These are phyloP conservation scores for Penicillium canescens DNA, from an alignment of 495 filamentous ascomycete species.

Conservation along the genomic window DNA sequence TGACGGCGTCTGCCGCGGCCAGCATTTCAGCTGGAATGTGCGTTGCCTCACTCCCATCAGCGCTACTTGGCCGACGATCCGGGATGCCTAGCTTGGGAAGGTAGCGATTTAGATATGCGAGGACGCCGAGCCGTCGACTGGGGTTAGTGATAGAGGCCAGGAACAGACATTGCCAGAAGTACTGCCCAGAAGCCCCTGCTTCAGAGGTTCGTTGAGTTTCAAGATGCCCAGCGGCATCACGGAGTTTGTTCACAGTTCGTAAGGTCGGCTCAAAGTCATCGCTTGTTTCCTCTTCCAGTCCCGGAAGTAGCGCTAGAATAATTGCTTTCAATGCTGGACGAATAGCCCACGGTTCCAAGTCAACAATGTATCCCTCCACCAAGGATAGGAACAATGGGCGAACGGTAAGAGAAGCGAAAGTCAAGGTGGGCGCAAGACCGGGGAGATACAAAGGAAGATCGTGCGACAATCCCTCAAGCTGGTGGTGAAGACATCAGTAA, in stretches of 20 bases:
- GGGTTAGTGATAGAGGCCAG: constrained; percentile 87
- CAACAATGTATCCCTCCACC: constrained; percentile 76
- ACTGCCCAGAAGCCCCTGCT: constrained; percentile 69
- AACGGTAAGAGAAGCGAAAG: constrained; percentile 89
- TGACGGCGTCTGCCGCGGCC: constrained; percentile 68
- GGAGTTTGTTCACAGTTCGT: constrained; percentile 74
- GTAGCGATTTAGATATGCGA: constrained; percentile 79
- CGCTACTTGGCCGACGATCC: constrained; percentile 33
- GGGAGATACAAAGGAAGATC: constrained; percentile 89
- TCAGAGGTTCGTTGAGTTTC: constrained; percentile 44
- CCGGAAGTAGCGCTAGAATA: constrained; percentile 81
- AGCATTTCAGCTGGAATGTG: constrained; percentile 30
- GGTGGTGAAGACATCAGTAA: constrained; percentile 12
- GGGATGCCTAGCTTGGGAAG: constrained; percentile 69
- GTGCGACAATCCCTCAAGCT: constrained; percentile 69
- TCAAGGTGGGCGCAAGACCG: constrained; percentile 81
- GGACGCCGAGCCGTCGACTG: constrained; percentile 76
- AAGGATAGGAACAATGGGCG: constrained; percentile 81
- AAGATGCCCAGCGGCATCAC: constrained; percentile 59
- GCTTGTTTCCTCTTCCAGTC: constrained; percentile 91
- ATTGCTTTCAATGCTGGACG: constrained; percentile 88
- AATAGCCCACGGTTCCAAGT: constrained; percentile 65
- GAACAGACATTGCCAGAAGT: constrained; percentile 99
- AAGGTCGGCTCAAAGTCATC: constrained; percentile 94
- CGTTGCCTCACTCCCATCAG: constrained; percentile 21